Conservation (phyloP, 2,329 filamentous ascomycete genomes). For the Ceratocystis diversiconidia region DNA sequence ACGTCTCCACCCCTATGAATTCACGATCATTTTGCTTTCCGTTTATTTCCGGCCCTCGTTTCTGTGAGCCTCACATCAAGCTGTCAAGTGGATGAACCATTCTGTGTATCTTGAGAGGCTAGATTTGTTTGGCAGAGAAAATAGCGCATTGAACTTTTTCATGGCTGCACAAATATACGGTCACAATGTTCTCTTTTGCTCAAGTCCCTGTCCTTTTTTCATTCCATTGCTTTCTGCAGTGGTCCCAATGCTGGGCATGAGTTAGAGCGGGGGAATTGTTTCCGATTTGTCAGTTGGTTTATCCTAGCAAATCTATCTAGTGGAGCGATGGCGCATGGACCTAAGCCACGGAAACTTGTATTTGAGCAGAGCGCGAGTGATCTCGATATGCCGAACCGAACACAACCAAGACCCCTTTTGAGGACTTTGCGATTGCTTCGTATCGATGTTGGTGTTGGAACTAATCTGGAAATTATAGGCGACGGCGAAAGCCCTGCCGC, state of each 20-base stretch:
- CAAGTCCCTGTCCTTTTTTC: not conserved
- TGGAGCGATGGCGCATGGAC: not conserved
- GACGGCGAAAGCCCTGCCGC: slow-evolving; percentile 16
- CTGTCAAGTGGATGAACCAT: no score
- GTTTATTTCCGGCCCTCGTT: no score
- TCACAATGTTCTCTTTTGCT: no score
- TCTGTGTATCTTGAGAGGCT: no score
- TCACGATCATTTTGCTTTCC: not conserved
- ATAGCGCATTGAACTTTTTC: no score
- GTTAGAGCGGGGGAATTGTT: not conserved
- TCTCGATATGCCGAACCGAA: not conserved
- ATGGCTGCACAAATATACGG: no score
- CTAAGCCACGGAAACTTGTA: not conserved
- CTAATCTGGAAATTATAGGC: slow-evolving; percentile 13
- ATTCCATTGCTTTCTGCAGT: not conserved
- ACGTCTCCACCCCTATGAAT: slow-evolving; percentile 29
- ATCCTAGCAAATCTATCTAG: not conserved
- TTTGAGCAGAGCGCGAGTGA: no score
- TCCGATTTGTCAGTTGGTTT: not conserved
- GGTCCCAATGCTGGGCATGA: not conserved
- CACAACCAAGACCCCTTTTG: not conserved
- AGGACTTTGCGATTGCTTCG: not conserved
- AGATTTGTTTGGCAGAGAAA: no score
- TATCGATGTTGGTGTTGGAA: not conserved
- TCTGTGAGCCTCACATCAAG: no score